These are phyloP conservation scores for Lactarius deliciosus DNA, from an alignment of 768 basidiomycete genomes.

Conservation along the genomic window DNA sequence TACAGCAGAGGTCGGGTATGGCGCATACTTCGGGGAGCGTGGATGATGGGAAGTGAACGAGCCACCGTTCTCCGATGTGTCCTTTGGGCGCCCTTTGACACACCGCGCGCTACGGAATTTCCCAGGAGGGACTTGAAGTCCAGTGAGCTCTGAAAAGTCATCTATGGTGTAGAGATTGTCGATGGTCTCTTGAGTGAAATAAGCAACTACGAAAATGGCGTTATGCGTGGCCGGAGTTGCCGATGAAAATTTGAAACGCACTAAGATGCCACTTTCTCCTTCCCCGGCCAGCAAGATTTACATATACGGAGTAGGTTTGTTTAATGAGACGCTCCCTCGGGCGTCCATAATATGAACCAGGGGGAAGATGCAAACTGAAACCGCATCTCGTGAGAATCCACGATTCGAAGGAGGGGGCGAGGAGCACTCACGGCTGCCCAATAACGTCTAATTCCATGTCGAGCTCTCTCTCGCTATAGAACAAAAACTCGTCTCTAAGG, in stretches of 20 bases:
- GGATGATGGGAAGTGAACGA: constrained; percentile 21
- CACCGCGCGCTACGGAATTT: constrained; percentile 37
- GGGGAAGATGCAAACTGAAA: constrained; percentile 30
- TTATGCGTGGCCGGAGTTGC: constrained; percentile 15
- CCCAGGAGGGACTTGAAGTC: constrained; percentile 37
- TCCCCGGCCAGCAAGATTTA: constrained; percentile 57
- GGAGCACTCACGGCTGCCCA: constrained; percentile 26
- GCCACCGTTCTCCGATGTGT: constrained; percentile 15
- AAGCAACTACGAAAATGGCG: constrained; percentile 36
- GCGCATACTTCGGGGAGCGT: constrained; percentile 25
- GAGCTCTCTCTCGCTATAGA: constrained; percentile 67
- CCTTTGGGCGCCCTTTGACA: constrained; percentile 33
- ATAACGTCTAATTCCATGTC: constrained; percentile 34
- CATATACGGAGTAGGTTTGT: constrained; percentile 79
- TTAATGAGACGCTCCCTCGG: constrained; percentile 60
- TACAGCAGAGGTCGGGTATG: constrained; percentile 16
- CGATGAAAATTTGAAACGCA: constrained; percentile 38
- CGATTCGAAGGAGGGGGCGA: neutral
- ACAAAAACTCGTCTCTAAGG: constrained; percentile 63
- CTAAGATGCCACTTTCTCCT: constrained; percentile 81
- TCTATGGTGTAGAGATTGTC: constrained; percentile 36
- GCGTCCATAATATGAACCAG: constrained; percentile 33
- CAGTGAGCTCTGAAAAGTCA: constrained; percentile 36
- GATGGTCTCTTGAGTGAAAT: constrained; percentile 40
- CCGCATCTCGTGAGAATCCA: constrained; percentile 29